These are phyloP conservation scores for Gymnopus androsaceus DNA, from an alignment of 1,284 basidiomycete genomes.

Conservation along the genomic window DNA sequence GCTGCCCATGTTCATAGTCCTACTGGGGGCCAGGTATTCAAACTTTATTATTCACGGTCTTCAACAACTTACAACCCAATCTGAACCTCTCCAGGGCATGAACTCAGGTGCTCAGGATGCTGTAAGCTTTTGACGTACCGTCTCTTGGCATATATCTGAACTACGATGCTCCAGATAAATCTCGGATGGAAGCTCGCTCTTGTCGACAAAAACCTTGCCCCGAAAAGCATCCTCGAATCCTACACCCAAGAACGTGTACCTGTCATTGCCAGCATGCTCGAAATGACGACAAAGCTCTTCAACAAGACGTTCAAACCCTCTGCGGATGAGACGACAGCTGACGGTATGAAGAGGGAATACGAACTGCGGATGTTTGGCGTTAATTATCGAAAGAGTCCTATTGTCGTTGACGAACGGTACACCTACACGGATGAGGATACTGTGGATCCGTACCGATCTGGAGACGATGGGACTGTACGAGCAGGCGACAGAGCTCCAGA, in stretches of 20 bases:
- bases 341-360: constrained; percentile 25
- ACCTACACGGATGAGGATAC: constrained; percentile 21
- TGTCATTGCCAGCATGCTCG: constrained; percentile 34
- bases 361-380: constrained; percentile 43
- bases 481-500: constrained; percentile 38
- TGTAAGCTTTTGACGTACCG: constrained; percentile 20
- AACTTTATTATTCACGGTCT: constrained; percentile 23
- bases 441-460: constrained; percentile 22
- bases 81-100: constrained; percentile 28
- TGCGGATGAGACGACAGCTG: constrained; percentile 18
- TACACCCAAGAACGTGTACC: constrained; percentile 33
- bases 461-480: constrained; percentile 20
- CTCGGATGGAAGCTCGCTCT: constrained; percentile 40
- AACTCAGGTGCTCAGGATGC: constrained; percentile 44
- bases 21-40: constrained; percentile 35
- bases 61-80: not conserved
- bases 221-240: constrained; percentile 8
- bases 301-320: constrained; percentile 5
- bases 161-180: constrained; percentile 31
- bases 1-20: constrained; percentile 34
- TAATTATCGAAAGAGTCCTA: constrained; percentile 49
- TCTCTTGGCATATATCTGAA: not conserved
- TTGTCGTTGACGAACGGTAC: constrained; percentile 42
- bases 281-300: constrained; percentile 13
- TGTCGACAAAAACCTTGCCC: constrained; percentile 20